Percentiles rank a stretch among this genome's conserved stretches.
phyloP scores from a whole-genome alignment of 2,329 filamentous ascomycete genomes.

The Cyclaneusma minus region DNA sequence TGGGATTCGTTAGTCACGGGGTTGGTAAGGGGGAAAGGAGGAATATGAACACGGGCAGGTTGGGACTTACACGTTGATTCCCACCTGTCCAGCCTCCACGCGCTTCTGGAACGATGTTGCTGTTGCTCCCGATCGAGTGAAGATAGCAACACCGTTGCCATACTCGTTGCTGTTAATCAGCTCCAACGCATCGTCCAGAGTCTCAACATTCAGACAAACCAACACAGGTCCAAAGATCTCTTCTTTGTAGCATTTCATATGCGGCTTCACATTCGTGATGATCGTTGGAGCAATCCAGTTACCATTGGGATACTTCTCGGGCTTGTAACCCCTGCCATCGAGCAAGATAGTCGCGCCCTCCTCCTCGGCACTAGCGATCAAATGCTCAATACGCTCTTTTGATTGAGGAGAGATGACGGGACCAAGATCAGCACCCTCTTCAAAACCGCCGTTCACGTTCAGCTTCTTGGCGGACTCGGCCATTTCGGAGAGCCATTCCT shows the following conservation, averaged over 20 bases:
- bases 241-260: conserved; percentile 74
- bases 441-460: conserved; percentile 67
- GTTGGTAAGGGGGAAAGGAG: conserved; percentile 7
- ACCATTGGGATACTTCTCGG: conserved; percentile 66
- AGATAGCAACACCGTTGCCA: conserved; percentile 75
- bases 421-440: conserved; percentile 63
- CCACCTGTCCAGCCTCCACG: conserved; percentile 74
- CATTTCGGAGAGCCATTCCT: conserved; percentile 66
- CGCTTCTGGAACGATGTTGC: conserved; percentile 65
- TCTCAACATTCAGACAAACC: conserved; percentile 64
- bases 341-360: conserved; percentile 74
- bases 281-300: conserved; percentile 79
- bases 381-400: conserved; percentile 60
- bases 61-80: conserved; percentile 69
- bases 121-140: conserved; percentile 63
- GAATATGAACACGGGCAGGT: no score
- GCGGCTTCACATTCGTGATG: conserved; percentile 62
- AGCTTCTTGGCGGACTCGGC: conserved; percentile 60
- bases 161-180: conserved; percentile 79
- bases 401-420: conserved; percentile 70
- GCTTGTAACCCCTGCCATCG: conserved; percentile 61
- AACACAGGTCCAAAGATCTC: conserved; percentile 80
- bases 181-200: conserved; percentile 64
- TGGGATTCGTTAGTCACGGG: conserved; percentile 6
- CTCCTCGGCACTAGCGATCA: conserved; percentile 63